A percentile compares a stretch with the other conserved stretches of the same genome.
Evolutionary conservation across 345 rosid genomes (phyloP).

Genomic region (Lepidium africanum): DNA sequence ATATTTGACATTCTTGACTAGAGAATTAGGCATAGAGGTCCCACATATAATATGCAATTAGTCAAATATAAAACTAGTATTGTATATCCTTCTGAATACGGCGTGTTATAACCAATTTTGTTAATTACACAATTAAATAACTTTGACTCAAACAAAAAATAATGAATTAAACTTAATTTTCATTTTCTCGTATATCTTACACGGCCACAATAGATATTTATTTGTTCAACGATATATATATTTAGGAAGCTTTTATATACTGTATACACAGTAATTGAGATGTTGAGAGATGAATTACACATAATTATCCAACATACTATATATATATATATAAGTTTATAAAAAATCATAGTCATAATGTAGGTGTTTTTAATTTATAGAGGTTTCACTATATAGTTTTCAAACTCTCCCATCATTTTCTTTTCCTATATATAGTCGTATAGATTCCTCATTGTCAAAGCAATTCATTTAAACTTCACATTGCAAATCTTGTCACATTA

Average conservation of each 20-base stretch:
- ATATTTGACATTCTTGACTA: background rate
- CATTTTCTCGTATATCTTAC: background rate
- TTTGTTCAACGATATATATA: background rate
- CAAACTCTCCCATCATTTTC: slow-evolving; percentile 13
- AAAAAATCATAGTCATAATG: too few species aligned
- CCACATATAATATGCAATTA: background rate
- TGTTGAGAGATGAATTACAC: background rate
- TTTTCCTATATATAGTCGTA: slow-evolving; percentile 2
- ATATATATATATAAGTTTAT: too few species aligned
- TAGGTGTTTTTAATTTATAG: too few species aligned
- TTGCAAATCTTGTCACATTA: background rate
- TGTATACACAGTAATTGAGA: background rate
- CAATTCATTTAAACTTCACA: background rate
- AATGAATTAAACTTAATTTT: background rate
- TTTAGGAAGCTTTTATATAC: background rate
- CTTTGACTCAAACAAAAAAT: too few species aligned
- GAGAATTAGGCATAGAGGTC: background rate
- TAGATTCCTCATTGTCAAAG: background rate
- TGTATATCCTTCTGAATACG: background rate
- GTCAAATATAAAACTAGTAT: background rate
- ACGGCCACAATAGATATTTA: too few species aligned
- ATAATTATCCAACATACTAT: background rate
- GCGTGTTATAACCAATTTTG: background rate
- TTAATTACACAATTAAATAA: background rate
- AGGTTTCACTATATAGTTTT: background rate